Evolutionary conservation across 371 early-diverging fungal species (phyloP), one percentile per base, ranked within the genome.

Genomic region (Rhizopus stolonifer): DNA sequence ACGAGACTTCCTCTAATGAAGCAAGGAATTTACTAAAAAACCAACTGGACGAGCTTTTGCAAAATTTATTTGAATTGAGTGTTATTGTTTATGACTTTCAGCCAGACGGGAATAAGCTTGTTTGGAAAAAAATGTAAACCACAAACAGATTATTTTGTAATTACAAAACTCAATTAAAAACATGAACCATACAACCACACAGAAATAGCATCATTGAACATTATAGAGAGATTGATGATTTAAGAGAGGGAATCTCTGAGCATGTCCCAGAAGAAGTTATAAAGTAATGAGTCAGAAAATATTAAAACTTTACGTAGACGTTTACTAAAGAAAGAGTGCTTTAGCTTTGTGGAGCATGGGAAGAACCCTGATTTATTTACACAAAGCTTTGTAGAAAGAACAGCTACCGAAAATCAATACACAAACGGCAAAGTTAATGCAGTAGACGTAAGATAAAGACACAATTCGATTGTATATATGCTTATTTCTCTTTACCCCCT

Each of bases 321-420:
- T n/a, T n/a, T n/a, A n/a, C n/a, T n/a, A n/a, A 19, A 29, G 4
- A 7, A 29, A 4, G 31, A 29, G 7, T 29, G 10, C 31, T 4
- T 29, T 66, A 84, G 84, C 23, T 81, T 64, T 44, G 77, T 89
- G 38, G 85, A 87, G 53, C 83, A 85, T 49, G 87, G 85, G 19
- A 73, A 74, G 46, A 89, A 87, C 42, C 89, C 89, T 2, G 87
- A 89, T 60, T 70, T 85, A 31, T 89, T 88, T 49, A 87, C 87
- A 19, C 85, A 84, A 67, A 79, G 72, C 34, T 89, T 87, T 60
- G 76, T 85, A 49, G 87, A 87, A 62, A 72, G 88, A 46, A 72
- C 83, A 33, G 89, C 86, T 14, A 87, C 81, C n/a, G 89, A 89
- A 61, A 89, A 88, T 59, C 89, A 89, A 55, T 88, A 83, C 43